Percentiles rank a stretch among this genome's conserved stretches.
Evolutionary conservation across 2,329 filamentous ascomycete species (phyloP).

Genomic region (Trichothecium sympodiale): DNA sequence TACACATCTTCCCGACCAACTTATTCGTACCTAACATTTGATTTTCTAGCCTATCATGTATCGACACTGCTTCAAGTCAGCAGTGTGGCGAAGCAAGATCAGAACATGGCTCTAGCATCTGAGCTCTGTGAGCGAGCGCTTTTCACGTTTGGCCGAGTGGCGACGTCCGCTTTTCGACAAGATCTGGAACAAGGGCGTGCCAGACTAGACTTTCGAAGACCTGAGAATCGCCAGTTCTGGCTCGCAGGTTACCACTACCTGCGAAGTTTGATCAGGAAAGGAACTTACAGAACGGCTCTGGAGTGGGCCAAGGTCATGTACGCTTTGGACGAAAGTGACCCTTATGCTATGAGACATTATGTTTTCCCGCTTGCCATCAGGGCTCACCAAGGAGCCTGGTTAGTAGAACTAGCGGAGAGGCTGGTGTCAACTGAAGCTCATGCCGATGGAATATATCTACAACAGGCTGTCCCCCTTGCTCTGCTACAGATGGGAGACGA

Average conservation of each 20-base stretch:
- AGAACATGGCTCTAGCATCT: constrained; percentile 74
- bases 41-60: constrained; percentile 64
- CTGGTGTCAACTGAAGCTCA: constrained; percentile 22
- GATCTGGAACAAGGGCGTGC: constrained; percentile 69
- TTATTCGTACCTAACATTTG: background rate
- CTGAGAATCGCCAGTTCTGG: constrained; percentile 89
- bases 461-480: constrained; percentile 68
- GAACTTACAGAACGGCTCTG: constrained; percentile 86
- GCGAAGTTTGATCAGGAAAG: constrained; percentile 72
- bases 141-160: constrained; percentile 84
- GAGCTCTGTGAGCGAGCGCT: constrained; percentile 85
- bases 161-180: constrained; percentile 70
- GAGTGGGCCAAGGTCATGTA: constrained; percentile 88
- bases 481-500: constrained; percentile 59
- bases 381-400: constrained; percentile 63
- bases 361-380: constrained; percentile 80
- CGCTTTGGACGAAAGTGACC: constrained; percentile 64
- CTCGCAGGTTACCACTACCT: constrained; percentile 85
- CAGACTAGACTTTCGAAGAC: constrained; percentile 66
- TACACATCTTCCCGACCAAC: background rate
- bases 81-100: constrained; percentile 82
- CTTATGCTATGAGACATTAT: constrained; percentile 70
- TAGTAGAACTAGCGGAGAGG: constrained; percentile 55
- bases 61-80: constrained; percentile 90
- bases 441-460: constrained; percentile 52